Evolutionary conservation across 331 rosid genomes (phyloP).

Genomic region (Saraca asoca): DNA sequence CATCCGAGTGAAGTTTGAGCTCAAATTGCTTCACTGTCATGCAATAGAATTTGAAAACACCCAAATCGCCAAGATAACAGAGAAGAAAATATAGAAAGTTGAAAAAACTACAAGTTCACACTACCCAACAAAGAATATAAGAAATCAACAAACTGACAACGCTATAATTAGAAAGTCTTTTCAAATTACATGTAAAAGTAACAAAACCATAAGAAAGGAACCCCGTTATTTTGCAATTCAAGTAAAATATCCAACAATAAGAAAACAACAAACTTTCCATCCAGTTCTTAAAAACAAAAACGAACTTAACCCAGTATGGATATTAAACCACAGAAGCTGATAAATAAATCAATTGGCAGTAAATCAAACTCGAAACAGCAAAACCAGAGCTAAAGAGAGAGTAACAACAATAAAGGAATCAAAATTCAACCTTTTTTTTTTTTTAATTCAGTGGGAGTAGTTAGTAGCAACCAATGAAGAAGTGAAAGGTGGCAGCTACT

Average conservation of each 20-base stretch:
- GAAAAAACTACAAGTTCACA: too few species aligned
- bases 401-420: too few species aligned
- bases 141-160: too few species aligned
- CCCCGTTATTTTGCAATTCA: background rate
- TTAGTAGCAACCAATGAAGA: background rate
- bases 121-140: too few species aligned
- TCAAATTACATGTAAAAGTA: too few species aligned
- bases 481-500: background rate
- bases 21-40: background rate
- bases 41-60: slow-evolving; percentile 5
- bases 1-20: background rate
- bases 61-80: background rate
- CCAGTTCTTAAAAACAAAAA: too few species aligned
- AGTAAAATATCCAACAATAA: background rate
- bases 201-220: background rate
- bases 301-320: too few species aligned
- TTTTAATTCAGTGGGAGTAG: background rate
- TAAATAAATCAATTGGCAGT: too few species aligned
- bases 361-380: background rate
- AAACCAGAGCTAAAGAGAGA: background rate
- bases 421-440: too few species aligned
- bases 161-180: background rate
- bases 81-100: background rate
- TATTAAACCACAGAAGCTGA: too few species aligned
- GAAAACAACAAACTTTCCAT: too few species aligned